Percentiles rank a stretch among this genome's conserved stretches.
phyloP scores from a whole-genome alignment of 2,329 filamentous ascomycete species.

The Pyricularia sp. region DNA sequence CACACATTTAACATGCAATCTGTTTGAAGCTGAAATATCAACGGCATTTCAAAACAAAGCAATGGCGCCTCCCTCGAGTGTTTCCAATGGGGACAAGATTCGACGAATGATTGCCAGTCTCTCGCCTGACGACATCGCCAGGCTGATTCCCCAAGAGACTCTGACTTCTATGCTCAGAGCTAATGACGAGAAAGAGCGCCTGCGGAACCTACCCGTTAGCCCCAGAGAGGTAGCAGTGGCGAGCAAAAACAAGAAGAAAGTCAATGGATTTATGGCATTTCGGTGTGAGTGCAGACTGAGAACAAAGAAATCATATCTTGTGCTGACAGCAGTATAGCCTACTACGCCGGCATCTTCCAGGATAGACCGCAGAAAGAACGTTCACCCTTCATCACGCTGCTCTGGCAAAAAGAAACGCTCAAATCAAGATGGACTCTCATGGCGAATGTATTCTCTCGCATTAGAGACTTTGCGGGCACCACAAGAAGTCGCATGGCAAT shows the following conservation, averaged over 20 bases:
- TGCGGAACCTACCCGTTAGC: not conserved
- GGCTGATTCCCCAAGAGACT: conserved; percentile 1
- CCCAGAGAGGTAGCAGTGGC: not conserved
- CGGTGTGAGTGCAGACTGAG: not conserved
- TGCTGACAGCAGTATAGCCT: not conserved
- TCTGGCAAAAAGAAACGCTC: conserved; percentile 2
- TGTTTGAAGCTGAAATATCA: not conserved
- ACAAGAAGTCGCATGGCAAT: not conserved
- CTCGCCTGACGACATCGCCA: conserved; percentile 2
- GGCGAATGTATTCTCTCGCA: conserved; percentile 1
- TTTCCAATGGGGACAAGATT: not conserved
- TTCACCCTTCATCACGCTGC: conserved; percentile 1
- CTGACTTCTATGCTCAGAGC: not conserved
- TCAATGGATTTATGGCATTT: conserved; percentile 5
- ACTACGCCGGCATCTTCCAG: conserved; percentile 2
- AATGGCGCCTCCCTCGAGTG: not conserved
- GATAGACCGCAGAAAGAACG: conserved; percentile 3
- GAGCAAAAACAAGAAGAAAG: conserved; percentile 1
- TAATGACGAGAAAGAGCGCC: not conserved
- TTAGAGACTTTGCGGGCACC: conserved; percentile 1
- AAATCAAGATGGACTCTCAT: conserved; percentile 2
- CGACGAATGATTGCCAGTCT: not conserved
- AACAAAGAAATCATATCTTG: not conserved
- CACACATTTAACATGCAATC: not conserved
- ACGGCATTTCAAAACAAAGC: not conserved